These are phyloP conservation scores for Exidia glandulosa DNA, from an alignment of 768 basidiomycete species.

Conservation along the genomic window DNA sequence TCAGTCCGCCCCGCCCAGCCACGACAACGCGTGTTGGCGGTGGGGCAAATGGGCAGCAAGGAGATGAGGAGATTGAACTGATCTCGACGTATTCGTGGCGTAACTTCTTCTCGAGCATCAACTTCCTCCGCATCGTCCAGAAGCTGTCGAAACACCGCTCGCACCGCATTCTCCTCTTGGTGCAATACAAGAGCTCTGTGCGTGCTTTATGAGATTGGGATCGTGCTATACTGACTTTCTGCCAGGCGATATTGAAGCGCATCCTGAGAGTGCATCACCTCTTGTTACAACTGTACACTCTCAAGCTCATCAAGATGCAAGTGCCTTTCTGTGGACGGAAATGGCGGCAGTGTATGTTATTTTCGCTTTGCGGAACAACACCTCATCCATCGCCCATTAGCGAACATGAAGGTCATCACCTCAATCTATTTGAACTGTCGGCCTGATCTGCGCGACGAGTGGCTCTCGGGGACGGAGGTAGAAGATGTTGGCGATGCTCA, in stretches of 20 bases:
- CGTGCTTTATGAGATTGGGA: slow-evolving; percentile 16
- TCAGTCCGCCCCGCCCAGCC: slow-evolving; percentile 47
- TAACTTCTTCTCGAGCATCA: slow-evolving; percentile 95
- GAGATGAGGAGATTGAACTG: slow-evolving; percentile 81
- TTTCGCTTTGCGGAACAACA: not conserved
- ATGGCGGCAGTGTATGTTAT: slow-evolving; percentile 82
- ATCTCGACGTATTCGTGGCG: slow-evolving; percentile 94
- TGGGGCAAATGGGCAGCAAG: slow-evolving; percentile 45
- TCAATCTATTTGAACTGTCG: slow-evolving; percentile 96
- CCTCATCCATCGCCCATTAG: slow-evolving; percentile 29
- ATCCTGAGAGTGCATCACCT: slow-evolving; percentile 91
- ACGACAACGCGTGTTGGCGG: slow-evolving; percentile 43
- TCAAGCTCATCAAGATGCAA: slow-evolving; percentile 98
- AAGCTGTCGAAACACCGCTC: slow-evolving; percentile 92
- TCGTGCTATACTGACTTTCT: not conserved
- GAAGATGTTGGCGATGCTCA: slow-evolving; percentile 89
- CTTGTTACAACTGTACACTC: slow-evolving; percentile 83
- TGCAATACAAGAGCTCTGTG: slow-evolving; percentile 97
- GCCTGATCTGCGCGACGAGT: slow-evolving; percentile 94
- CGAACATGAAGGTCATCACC: slow-evolving; percentile 99
- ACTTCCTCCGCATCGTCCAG: slow-evolving; percentile 96
- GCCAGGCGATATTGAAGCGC: slow-evolving; percentile 87
- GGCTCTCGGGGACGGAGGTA: slow-evolving; percentile 87
- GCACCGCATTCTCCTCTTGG: slow-evolving; percentile 90
- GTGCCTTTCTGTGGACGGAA: slow-evolving; percentile 96